Evolutionary conservation across 208 protist species (phyloP).

Genomic region (Leishmania amazonensis): DNA sequence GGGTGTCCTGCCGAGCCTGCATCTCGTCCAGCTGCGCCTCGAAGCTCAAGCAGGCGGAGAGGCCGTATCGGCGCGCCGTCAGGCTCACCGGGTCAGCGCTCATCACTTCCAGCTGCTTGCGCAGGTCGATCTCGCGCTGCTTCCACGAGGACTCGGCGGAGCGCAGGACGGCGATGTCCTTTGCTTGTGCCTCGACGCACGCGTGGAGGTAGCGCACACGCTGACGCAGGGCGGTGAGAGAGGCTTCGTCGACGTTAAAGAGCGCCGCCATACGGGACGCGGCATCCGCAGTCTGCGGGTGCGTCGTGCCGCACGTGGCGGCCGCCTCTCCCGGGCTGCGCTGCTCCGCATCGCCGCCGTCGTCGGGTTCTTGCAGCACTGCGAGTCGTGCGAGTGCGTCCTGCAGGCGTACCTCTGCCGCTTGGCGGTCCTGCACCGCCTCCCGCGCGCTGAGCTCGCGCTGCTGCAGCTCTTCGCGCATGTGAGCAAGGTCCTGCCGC

Average conservation of each 20-base stretch:
- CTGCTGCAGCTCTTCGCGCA: conserved; percentile 23
- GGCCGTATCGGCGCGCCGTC: conserved; percentile 69
- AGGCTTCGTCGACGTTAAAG: conserved; percentile 20
- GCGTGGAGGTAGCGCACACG: conserved; percentile 34
- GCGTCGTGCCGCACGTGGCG: not conserved
- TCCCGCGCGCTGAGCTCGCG: conserved; percentile 22
- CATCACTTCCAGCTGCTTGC: conserved; percentile 60
- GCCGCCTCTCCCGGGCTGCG: not conserved
- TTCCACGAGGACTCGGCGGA: conserved; percentile 50
- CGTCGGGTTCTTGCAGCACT: conserved; percentile 17
- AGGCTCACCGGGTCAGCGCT: conserved; percentile 71
- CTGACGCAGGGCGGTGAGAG: conserved; percentile 19
- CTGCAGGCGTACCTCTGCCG: conserved; percentile 49
- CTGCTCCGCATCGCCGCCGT: not conserved
- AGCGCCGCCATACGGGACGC: conserved; percentile 10
- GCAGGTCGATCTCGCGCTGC: conserved; percentile 59
- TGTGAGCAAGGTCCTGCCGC: conserved; percentile 29
- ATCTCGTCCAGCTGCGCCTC: conserved; percentile 51
- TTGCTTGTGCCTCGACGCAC: conserved; percentile 39
- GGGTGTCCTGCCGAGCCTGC: conserved; percentile 20
- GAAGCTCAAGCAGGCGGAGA: conserved; percentile 53
- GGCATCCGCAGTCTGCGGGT: conserved; percentile 1
- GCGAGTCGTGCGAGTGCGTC: conserved; percentile 24
- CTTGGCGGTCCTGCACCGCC: conserved; percentile 52
- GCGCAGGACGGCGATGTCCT: conserved; percentile 45